phyloP scores from a whole-genome alignment of 2,329 filamentous ascomycete species.

The Pseudocercospora eumusae region DNA sequence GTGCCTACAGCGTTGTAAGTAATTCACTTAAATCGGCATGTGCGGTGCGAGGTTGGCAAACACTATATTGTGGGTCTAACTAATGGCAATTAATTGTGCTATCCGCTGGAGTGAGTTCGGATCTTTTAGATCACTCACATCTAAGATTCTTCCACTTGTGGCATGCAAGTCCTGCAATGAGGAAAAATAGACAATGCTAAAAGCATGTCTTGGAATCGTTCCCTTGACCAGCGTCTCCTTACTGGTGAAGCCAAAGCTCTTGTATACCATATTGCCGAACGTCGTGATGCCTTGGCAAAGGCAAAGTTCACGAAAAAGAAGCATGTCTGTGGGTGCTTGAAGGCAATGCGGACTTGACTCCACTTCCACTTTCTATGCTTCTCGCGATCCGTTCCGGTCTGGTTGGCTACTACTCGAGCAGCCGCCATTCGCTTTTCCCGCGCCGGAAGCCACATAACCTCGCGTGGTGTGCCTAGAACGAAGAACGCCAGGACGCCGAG shows the following conservation, averaged over 20 bases:
- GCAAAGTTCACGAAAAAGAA: conserved; percentile 23
- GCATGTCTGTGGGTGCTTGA: conserved; percentile 20
- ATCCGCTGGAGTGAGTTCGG: too few species aligned
- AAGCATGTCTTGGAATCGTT: conserved; percentile 10
- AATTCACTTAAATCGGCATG: too few species aligned
- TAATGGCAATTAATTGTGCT: too few species aligned
- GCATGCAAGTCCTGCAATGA: conserved; percentile 11
- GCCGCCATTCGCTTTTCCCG: conserved; percentile 22
- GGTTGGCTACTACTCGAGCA: conserved; percentile 21
- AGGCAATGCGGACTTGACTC: conserved; percentile 19
- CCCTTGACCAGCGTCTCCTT: conserved; percentile 14
- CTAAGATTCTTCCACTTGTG: conserved; percentile 14
- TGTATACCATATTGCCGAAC: conserved; percentile 18
- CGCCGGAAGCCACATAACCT: conserved; percentile 19
- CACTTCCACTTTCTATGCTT: conserved; percentile 23
- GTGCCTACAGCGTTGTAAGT: too few species aligned
- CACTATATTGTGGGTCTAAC: too few species aligned
- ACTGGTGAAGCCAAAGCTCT: conserved; percentile 19
- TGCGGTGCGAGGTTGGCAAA: too few species aligned
- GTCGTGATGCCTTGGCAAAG: conserved; percentile 16
- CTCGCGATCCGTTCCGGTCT: conserved; percentile 20
- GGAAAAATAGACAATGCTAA: conserved; percentile 13
- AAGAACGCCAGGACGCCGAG: conserved; percentile 21
- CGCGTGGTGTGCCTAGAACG: conserved; percentile 20
- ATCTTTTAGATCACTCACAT: conserved; percentile 2